Base-by-base conservation (phyloP, 805 yeast species). In the Yarrowia phangngaensis region DNA sequence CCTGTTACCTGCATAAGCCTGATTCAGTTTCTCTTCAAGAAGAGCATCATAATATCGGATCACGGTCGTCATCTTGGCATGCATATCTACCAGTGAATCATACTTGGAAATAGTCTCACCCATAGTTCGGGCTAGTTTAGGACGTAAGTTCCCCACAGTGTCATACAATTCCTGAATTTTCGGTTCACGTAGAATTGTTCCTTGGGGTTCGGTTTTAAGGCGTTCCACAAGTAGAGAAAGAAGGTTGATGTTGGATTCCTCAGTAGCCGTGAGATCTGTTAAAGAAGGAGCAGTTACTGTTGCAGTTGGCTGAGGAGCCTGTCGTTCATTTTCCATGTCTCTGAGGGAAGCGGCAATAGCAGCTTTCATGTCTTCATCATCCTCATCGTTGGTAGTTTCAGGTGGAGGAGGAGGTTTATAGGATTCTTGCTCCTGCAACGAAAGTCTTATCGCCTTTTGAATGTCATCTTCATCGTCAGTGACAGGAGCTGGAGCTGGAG, bases 301-400 rank as follows among this genome's bases (percentile, higher is more conserved):
- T 26, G 35, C 33, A 13, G n/a, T 26, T 12, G 31, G 52, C 22
- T 0, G 48, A n/a, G 33, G 20, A 13, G 13, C 16, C 13, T 46
- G 35, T 9, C 32, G 24, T 12, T 57, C 66, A 23, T 60, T 61
- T 55, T 82, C 76, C 61, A 83, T 72, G 52, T 89, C 97, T 47
- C 73, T 73, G 53, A 92, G 70, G 64, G 95, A 86, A 0, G 95
- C 95, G 12, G 84, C 95, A 51, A 92, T 90, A 0, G 97, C 98
- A 0, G 92, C 95, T 62, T 80, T 84, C 79, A 90, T 76, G 27
- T 87, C 95, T 28, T 82, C 90, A 59, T 88, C 95, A 13, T 82
- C 84, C 14, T 83, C 87, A 2, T 78, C 84, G 12, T 64, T 68
- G 2, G 53, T 60, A 4, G 48, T 22, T 12, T 51, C 36, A 5